Evolutionary conservation across 306 rosid genomes (phyloP), one percentile per base, ranked within the genome.

Genomic region (Mucuna pruriens): DNA sequence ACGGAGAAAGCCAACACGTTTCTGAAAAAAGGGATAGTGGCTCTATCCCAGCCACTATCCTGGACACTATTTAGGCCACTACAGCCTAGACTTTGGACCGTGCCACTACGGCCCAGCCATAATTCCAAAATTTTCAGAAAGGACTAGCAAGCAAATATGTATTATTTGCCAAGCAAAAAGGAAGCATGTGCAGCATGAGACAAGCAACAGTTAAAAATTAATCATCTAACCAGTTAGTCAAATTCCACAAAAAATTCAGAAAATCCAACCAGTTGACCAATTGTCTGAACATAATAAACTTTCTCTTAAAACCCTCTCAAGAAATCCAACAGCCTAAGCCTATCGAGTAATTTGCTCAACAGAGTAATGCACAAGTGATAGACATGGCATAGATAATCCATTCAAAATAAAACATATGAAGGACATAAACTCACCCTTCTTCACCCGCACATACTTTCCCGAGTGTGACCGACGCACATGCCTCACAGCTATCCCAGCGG

Each of bases 391-490:
- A 38, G 40, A 58, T 6, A 79, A 70, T 29, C 77, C 34, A 70
- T 31, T 49, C 48, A 69, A 33, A 40, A 75, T n/a, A n/a, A 22
- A 71, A 38, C 26, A 42, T 69, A 17, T 0, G 7, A 64, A 69
- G 39, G 68, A 62, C 57, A 66, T 0, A 20, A 61, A 88, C 93
- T 89, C 83, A 93, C 99, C 99, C 71, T 95, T 95, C 89, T 95
- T 95, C 39, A 79, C 97, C 23, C 98, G 90, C 68, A 77, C 92
- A 55, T 68, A 26, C 92, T 93, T 95, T 64, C 98, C 99, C 0
- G 99, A 95, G 82, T 95, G 96, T 3, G 97, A 66, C 36, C 97
- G 87, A 6, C 93, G 93, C 69, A 95, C 97, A 70, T 95, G 97
- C 88, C 90, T 90, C 89, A 83, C 94, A 20, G 88, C 91, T 60